Evolutionary conservation across 176 grass and related monocot species (phyloP).

Genomic region (Cenchrus fungigraminus): DNA sequence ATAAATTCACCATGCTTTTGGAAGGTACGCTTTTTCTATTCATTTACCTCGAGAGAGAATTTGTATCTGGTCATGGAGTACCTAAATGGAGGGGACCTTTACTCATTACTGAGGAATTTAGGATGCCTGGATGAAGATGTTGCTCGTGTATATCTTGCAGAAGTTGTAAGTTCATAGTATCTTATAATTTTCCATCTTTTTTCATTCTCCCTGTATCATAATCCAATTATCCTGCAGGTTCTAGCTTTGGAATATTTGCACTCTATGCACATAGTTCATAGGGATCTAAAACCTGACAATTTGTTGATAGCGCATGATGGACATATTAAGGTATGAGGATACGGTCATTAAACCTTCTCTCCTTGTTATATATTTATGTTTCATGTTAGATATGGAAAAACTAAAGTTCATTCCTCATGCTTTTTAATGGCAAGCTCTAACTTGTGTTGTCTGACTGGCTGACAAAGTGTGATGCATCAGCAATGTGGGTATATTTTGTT

Average conservation of each 20-base stretch:
- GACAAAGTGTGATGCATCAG: constrained; percentile 30
- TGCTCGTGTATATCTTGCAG: constrained; percentile 96
- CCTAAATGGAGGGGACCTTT: constrained; percentile 95
- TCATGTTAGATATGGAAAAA: constrained; percentile 13
- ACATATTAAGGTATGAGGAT: constrained; percentile 83
- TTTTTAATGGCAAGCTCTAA: background rate
- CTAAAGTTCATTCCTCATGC: constrained; percentile 14
- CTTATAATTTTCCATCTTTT: constrained; percentile 31
- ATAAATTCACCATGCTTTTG: constrained; percentile 47
- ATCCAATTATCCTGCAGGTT: constrained; percentile 59
- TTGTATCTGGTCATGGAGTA: constrained; percentile 99
- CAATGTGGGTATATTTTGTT: constrained; percentile 4
- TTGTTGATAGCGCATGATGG: constrained; percentile 99
- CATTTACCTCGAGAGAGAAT: constrained; percentile 97
- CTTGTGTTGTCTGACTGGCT: constrained; percentile 21
- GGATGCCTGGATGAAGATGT: constrained; percentile 98
- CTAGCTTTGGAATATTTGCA: constrained; percentile 99
- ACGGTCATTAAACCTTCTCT: constrained; percentile 29
- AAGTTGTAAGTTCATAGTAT: constrained; percentile 84
- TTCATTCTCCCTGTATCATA: constrained; percentile 23
- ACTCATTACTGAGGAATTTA: constrained; percentile 96
- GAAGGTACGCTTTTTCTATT: constrained; percentile 99
- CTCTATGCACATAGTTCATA: constrained; percentile 92
- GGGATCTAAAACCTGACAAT: constrained; percentile 99
- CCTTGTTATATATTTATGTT: constrained; percentile 17